phyloP scores from a whole-genome alignment of 177 flowering plant species.

The Vitis hybrid region DNA sequence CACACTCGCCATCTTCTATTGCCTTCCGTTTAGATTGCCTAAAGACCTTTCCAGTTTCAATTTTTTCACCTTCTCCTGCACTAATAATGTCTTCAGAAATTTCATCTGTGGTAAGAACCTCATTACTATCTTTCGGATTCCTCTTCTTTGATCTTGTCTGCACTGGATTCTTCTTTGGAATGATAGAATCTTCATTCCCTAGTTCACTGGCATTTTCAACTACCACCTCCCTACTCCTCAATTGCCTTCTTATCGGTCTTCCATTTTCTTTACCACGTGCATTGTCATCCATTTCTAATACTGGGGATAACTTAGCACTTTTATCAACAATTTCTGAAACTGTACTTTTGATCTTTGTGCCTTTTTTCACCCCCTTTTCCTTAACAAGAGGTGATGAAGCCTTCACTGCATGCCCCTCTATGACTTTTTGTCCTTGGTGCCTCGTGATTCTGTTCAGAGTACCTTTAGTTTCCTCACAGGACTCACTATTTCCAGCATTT shows the following conservation, averaged over 20 bases:
- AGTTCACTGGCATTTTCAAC: too few relatives aligned
- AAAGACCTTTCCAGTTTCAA: slow-evolving; percentile 5
- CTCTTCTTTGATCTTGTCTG: too few relatives aligned
- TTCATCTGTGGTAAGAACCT: neutral
- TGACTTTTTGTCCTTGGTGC: slow-evolving; percentile 12
- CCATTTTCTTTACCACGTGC: neutral
- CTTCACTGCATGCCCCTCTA: slow-evolving; percentile 4
- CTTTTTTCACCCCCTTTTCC: slow-evolving; percentile 19
- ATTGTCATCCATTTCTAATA: slow-evolving; percentile 2
- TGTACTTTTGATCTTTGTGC: neutral
- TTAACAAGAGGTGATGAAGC: slow-evolving; percentile 1
- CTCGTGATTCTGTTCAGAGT: slow-evolving; percentile 13
- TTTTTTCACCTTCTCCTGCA: slow-evolving; percentile 3
- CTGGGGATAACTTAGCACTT: neutral
- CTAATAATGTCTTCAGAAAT: neutral
- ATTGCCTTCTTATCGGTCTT: neutral
- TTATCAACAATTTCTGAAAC: neutral
- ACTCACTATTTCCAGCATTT: neutral
- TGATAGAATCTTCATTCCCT: too few relatives aligned
- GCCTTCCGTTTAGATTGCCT: slow-evolving; percentile 18
- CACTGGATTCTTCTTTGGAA: too few relatives aligned
- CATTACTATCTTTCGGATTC: neutral
- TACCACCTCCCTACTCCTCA: too few relatives aligned
- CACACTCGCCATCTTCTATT: slow-evolving; percentile 2
- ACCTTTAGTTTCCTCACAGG: neutral